Base-by-base conservation (phyloP, 495 filamentous ascomycete species). In the Daldinia vernicosa region DNA sequence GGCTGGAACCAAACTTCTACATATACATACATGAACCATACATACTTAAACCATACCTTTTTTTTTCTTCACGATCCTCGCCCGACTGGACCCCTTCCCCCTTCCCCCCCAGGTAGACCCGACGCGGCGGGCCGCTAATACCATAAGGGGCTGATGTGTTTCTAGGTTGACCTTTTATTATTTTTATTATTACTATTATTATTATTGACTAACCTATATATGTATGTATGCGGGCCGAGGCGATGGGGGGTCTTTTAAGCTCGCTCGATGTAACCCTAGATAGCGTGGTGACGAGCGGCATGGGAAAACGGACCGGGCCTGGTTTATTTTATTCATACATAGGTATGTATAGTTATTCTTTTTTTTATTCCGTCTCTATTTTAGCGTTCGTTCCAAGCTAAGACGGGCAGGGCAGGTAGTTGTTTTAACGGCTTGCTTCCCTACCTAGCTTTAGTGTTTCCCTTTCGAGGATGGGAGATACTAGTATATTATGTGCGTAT, bases 91-190 rank as follows among this genome's bases (percentile, higher is more conserved):
- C 43, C 57, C 68, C 57, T 9, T 22, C 45, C 32, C 24, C 43
- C 57, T 62, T 62, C 15, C 28, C 45, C 32, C 24, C 15, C 14
- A 19, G 43, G 40, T 26, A 51, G 56, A 58, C 43, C 50, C 50
- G 17, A 53, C 7, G 62, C 58, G 54, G 63, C 68, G 68, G 63
- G 68, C 68, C 68, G 68, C 62, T 65, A 66, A 53, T n/a, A 53
- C 50, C 50, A 12, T 17, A 53, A 52, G 30, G 27, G 50, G 26
- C 26, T 28, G 50, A 53, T 53, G 50, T 53, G 26, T 24, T 53
- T 30, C 50, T 53, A 30, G 50, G 26, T 53, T 52, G 32, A 12
- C 32, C 30, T 5, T 4, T 12, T 51, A 7, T 24, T 24, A 17
- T 52, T 15, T 27, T 39, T 27, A 27, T 27, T 27, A 27, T 27